phyloP scores from a whole-genome alignment of 78 protist species.

The Anaeramoeba flamelloides region DNA sequence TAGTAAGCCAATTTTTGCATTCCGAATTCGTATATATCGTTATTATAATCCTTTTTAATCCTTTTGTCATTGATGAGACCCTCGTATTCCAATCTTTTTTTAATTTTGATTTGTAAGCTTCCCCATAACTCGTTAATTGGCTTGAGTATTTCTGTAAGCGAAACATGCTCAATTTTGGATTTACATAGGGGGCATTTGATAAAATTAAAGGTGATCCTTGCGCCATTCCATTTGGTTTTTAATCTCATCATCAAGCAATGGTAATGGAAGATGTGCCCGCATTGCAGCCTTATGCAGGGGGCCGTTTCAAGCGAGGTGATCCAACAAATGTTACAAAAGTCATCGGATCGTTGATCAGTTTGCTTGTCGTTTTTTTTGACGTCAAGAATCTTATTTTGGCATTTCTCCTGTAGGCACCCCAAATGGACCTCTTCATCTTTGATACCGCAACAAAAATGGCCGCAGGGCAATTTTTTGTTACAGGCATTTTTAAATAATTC shows the following conservation, averaged over 20 bases:
- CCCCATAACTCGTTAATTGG: neutral
- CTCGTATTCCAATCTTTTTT: neutral
- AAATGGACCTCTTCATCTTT: neutral
- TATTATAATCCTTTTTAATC: neutral
- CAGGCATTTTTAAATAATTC: neutral
- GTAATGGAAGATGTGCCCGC: neutral
- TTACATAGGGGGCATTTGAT: neutral
- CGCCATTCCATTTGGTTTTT: neutral
- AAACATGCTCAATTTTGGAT: neutral
- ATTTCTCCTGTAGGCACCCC: neutral
- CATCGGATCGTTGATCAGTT: neutral
- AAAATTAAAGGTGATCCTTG: neutral
- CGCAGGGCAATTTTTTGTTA: neutral
- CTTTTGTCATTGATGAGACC: neutral
- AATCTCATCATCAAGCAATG: neutral
- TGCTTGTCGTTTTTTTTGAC: neutral
- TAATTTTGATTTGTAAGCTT: neutral
- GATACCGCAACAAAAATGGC: neutral
- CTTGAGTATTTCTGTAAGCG: neutral
- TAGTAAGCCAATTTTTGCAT: neutral
- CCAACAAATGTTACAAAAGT: neutral
- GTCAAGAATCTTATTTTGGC: neutral
- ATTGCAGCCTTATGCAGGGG: neutral
- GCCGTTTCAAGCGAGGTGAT: neutral
- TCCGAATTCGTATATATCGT: neutral